Evolutionary conservation across 345 rosid species (phyloP), one percentile per base, ranked within the genome.

Genomic region (Citrus inodora): DNA sequence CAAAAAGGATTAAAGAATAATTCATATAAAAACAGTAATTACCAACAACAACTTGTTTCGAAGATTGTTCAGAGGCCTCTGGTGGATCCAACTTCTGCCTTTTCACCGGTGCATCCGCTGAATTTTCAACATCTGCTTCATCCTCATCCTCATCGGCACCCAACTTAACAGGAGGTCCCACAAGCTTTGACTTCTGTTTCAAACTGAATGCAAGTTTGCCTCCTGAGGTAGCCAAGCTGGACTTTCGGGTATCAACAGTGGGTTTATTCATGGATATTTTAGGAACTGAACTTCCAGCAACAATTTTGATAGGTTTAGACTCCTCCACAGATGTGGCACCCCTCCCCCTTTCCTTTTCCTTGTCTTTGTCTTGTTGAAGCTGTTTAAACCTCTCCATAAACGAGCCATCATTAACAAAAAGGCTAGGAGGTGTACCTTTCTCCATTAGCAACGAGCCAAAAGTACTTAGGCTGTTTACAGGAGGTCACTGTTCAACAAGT

Each of bases 301-400:
- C 73, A 37, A 91, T 84, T 82, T 85, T 78, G 82, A 85, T 84
- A 14, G 94, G 98, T 80, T 86, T 94, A 83, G 94, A 89, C 42
- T 87, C 94, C 84, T 88, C 90, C 4, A 84, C 86, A 10, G 59
- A 73, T 21, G 76, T 24, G 71, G 76, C 77, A 69, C 58, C 68
- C 13, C 66, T 74, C 24, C 86, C 87, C 58, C 73, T 83, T 28
- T 83, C 91, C 74, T 82, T 81, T 1, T 78, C 90, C 85, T 86
- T 82, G 72, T 74, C 91, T 71, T 90, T 91, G 79, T 86, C 95
- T 83, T 91, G 91, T 81, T 94, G 98, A 87, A 94, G 95, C 79
- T 90, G 97, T 82, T 87, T 94, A 88, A 96, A 96, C 90, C 91
- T 92, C 92, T 96, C 99, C 99, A 96, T 91, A 88, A 96, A 96